Conservation (phyloP, 139 green algal species). For the Micractinium sp. region DNA sequence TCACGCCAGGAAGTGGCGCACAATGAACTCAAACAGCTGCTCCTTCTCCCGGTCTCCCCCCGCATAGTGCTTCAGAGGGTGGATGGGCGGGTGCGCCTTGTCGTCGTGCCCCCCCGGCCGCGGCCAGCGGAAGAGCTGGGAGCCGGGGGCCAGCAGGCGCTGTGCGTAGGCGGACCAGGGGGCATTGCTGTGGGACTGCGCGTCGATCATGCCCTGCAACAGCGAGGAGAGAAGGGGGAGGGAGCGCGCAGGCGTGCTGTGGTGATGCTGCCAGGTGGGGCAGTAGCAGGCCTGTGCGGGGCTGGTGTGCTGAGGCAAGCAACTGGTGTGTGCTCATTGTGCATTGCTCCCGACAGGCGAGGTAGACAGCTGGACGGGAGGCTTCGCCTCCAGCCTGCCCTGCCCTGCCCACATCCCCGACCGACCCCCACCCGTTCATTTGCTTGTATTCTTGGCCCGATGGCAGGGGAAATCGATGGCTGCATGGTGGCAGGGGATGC, state of each 20-base stretch:
- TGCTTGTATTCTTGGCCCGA: too few species aligned
- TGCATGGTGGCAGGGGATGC: too few species aligned
- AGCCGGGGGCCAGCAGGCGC: slow-evolving; percentile 50
- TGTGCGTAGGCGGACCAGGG: slow-evolving; percentile 71
- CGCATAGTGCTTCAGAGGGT: slow-evolving; percentile 78
- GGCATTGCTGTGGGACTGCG: slow-evolving; percentile 54
- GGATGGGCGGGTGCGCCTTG: slow-evolving; percentile 92
- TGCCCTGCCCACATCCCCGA: too few species aligned
- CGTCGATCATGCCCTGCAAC: slow-evolving; percentile 63
- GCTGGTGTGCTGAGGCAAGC: too few species aligned
- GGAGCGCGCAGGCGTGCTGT: not conserved
- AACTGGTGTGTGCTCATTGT: too few species aligned
- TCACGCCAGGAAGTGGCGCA: slow-evolving; percentile 93
- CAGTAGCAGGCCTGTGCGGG: not conserved
- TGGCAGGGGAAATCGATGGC: too few species aligned
- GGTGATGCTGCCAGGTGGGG: not conserved
- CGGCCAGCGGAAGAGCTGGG: slow-evolving; percentile 75
- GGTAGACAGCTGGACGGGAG: too few species aligned
- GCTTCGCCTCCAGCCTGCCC: too few species aligned
- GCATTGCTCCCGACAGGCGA: too few species aligned
- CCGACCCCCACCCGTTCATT: too few species aligned
- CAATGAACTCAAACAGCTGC: slow-evolving; percentile 95
- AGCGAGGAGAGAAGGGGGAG: not conserved
- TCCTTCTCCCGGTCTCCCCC: slow-evolving; percentile 70
- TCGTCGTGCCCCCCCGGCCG: slow-evolving; percentile 84